Base-by-base conservation (phyloP, 352 stramenopile genomes). In the Plasmopara halstedii region DNA sequence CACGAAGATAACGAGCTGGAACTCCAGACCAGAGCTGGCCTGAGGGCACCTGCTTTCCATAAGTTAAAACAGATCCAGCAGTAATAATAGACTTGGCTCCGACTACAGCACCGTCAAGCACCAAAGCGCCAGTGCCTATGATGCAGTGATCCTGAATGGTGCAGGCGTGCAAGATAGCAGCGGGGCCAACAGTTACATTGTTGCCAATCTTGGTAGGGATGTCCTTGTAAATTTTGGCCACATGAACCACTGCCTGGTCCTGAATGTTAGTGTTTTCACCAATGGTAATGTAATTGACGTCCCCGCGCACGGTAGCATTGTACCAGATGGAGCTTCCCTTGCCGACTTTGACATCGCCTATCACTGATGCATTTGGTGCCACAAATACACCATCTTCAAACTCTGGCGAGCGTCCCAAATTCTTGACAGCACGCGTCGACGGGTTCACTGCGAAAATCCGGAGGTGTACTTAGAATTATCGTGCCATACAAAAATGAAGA, bases 201-300 rank as follows among this genome's bases (percentile, higher is more conserved):
- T 60, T 92, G 32, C 90, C 89, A 53, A 97, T 95, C 43, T 81
- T 83, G 27, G 86, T 95, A 27, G 85, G 84, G 47, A 93, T 83
- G 57, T 97, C 80, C 46, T 87, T 74, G 56, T 86, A 76, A 57
- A 96, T 93, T 67, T 97, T 98, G 51, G 91, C 82, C 57, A 95
- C 88, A 57, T 97, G 88, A 40, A 97, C 70, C n/a, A 97, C 80
- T 4, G 83, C 88, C 59, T 93, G 77, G 64, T 97, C 90, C 56
- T 94, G 84, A 44, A 97, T 92, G 64, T 88, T 94, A 62, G 84
- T 94, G 71, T 96, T 87, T 31, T 93, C 77, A 27, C 94, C 95
- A 64, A 98, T 97, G 6, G 72, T 88, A 46, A 97, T 94, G 64
- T 81, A 55, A 68, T 96, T 95, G 44, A 97, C 78, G 62, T 97